phyloP scores from a whole-genome alignment of 2,329 filamentous ascomycete species.

The Aspergillus fructus region DNA sequence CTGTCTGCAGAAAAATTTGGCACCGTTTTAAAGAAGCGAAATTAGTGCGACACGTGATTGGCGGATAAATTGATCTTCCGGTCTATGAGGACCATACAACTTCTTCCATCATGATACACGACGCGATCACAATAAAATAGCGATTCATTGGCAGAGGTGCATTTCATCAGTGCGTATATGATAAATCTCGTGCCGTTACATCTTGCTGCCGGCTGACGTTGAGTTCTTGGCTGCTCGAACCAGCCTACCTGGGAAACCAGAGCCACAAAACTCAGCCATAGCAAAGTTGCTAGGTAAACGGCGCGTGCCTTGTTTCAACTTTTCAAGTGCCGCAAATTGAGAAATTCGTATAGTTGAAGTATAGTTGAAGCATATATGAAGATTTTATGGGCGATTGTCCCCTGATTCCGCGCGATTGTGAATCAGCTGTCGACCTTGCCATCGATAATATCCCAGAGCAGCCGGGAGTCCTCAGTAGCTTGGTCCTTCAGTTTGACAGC shows the following conservation, averaged over 20 bases:
- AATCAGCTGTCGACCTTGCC: constrained; percentile 21
- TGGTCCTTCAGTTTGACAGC: constrained; percentile 17
- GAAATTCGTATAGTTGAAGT: background rate
- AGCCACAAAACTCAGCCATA: background rate
- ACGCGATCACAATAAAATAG: background rate
- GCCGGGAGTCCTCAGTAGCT: constrained; percentile 28
- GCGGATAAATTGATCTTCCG: constrained; percentile 18
- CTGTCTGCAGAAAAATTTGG: constrained; percentile 12
- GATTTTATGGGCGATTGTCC: background rate
- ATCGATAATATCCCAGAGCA: constrained; percentile 42
- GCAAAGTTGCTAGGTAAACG: background rate
- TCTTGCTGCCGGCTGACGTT: background rate
- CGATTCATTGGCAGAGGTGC: background rate
- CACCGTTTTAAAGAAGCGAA: constrained; percentile 18
- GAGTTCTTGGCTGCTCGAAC: background rate
- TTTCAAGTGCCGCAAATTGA: background rate
- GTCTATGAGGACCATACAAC: background rate
- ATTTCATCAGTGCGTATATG: background rate
- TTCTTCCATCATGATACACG: background rate
- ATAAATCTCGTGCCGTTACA: background rate
- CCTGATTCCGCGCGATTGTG: background rate
- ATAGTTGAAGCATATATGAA: background rate
- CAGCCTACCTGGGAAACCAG: background rate
- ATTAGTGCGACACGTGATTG: constrained; percentile 26
- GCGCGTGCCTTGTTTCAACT: background rate